Base-by-base conservation (phyloP, 768 basidiomycete genomes). In the Tricholoma sp. region DNA sequence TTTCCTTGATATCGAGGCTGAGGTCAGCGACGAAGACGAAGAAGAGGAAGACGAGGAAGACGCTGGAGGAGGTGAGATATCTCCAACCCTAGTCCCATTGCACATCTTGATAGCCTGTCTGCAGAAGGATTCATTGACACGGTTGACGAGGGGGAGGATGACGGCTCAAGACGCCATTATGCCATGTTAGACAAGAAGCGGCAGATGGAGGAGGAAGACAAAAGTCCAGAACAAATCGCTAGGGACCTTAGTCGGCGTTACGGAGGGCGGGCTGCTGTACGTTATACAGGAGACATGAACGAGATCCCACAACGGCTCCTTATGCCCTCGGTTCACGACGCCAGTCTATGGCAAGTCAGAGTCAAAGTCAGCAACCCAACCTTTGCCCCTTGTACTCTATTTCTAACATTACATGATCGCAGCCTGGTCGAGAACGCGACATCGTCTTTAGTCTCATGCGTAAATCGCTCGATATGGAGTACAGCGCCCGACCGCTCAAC, bases 291-390 rank as follows among this genome's bases (percentile, higher is more conserved):
- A 29, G 94, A 96, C 68, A 88, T 91, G 83, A 96, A 92, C 61
- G 88, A 91, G 60, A 85, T 97, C 24, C 95, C 97, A 1, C 94
- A 98, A 65, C 80, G 93, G 13, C 71, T 98, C 54, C 79, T 98
- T 17, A 98, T 99, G 94, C 97, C 97, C 17, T 92, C 90, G 3
- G 93, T 97, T 0, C 89, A 96, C 53, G 97, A 99, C 68, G 90
- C 96, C 10, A 94, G 85, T 68, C 74, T 99, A 57, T 99, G 95
- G 94, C 94, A 94, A 74, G 84, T 98, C 55, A 80, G 91, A 63
- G 94, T 95, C 62, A 93, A 93, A 83, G 94, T 91, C 65, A 51
- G 78, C 71, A 18, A 32, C 20, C 48, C 8, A 24, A 47, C 12
- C 3, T 52, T 47, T n/a, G 12, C 51, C 45, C 34, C 6, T 47